These are phyloP conservation scores for Globomyces pollinis-pini DNA, from an alignment of 192 early-diverging fungal genomes.

Conservation along the genomic window DNA sequence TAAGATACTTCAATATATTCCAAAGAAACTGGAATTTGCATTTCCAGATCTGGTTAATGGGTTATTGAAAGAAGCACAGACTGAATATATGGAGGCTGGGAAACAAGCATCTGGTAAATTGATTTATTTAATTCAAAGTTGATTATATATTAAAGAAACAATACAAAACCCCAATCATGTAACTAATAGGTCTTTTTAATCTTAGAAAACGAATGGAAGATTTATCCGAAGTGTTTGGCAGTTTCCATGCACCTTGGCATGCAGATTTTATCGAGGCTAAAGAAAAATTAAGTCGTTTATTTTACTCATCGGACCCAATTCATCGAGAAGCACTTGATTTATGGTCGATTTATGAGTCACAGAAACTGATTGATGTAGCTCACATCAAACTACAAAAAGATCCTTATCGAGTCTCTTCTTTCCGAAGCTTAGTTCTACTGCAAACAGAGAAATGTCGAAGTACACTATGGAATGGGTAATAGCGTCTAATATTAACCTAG, in stretches of 20 bases:
- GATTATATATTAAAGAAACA: constrained; percentile 38
- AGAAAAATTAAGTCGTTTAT: too few species aligned
- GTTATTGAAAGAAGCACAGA: constrained; percentile 37
- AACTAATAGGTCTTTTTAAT: not conserved
- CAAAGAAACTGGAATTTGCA: constrained; percentile 19
- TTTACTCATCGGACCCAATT: constrained; percentile 26
- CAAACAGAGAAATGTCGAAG: constrained; percentile 52
- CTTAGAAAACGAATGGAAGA: not conserved
- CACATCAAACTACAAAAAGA: constrained; percentile 38
- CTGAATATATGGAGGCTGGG: constrained; percentile 41
- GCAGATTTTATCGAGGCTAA: too few species aligned
- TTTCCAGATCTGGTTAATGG: constrained; percentile 23
- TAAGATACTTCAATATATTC: constrained; percentile 34
- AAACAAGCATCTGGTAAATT: constrained; percentile 41
- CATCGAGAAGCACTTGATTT: constrained; percentile 33
- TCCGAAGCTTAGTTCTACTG: constrained; percentile 43
- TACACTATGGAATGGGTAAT: constrained; percentile 44
- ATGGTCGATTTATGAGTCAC: constrained; percentile 29
- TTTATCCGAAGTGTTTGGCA: not conserved
- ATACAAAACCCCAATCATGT: constrained; percentile 6
- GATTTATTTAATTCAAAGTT: too few species aligned
- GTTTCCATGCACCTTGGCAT: constrained; percentile 29
- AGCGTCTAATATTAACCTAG: constrained; percentile 3
- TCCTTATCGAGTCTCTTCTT: constrained; percentile 38
- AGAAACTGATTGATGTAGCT: constrained; percentile 37